phyloP scores from a whole-genome alignment of 1,284 basidiomycete genomes.

The Pulchroboletus neoregius region DNA sequence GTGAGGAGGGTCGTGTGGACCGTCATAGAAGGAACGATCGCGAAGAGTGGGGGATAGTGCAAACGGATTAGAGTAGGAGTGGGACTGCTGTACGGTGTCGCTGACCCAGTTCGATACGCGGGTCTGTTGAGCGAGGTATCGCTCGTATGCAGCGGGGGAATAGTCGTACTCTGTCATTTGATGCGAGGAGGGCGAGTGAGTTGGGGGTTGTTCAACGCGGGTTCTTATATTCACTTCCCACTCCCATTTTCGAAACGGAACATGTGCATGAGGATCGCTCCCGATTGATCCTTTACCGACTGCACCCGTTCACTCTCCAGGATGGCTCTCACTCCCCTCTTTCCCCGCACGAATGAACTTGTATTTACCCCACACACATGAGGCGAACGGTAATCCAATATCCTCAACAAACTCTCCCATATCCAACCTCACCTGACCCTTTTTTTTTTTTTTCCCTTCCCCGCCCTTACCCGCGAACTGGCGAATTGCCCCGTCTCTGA shows the following conservation, averaged over 20 bases:
- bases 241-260: constrained; percentile 3
- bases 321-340: too few relatives aligned
- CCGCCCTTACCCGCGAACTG: too few relatives aligned
- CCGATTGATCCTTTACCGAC: background rate
- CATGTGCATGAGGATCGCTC: constrained; percentile 17
- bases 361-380: constrained; percentile 21
- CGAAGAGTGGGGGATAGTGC: constrained; percentile 28
- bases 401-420: background rate
- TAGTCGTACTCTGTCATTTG: constrained; percentile 55
- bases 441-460: background rate
- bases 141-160: constrained; percentile 48
- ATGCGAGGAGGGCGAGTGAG: constrained; percentile 7
- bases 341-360: constrained; percentile 20
- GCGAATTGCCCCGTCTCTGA: too few relatives aligned
- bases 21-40: constrained; percentile 33
- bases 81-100: constrained; percentile 26
- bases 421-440: constrained; percentile 7
- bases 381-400: background rate
- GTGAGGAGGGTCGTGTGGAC: constrained; percentile 1
- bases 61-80: constrained; percentile 31
- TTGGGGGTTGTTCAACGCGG: constrained; percentile 1
- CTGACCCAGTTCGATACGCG: constrained; percentile 44
- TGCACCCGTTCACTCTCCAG: too few relatives aligned
- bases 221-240: constrained; percentile 14
- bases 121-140: constrained; percentile 39